Percentiles rank a stretch among this genome's conserved stretches.
phyloP scores from a whole-genome alignment of 1,284 basidiomycete species.

The Tremellales sp. region DNA sequence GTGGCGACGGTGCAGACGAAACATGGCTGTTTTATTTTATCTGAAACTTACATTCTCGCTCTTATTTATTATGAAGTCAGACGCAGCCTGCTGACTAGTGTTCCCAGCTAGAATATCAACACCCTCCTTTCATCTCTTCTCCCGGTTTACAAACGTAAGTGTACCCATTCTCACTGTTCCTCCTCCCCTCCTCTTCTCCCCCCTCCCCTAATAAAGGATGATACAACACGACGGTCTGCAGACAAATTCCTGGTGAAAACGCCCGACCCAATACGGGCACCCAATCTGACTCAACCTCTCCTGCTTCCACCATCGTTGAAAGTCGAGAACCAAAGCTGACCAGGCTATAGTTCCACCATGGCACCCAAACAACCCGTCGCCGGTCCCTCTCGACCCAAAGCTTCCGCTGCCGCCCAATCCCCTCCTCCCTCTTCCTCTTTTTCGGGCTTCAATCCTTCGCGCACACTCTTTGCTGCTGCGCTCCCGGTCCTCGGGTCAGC shows the following conservation, averaged over 20 bases:
- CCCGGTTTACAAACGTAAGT: neutral
- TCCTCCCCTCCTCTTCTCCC: constrained; percentile 2
- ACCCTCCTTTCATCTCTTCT: constrained; percentile 7
- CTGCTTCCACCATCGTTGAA: neutral
- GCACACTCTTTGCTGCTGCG: constrained; percentile 43
- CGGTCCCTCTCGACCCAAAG: constrained; percentile 41
- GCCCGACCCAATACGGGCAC: constrained; percentile 33
- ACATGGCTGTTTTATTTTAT: constrained; percentile 50
- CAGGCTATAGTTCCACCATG: constrained; percentile 18
- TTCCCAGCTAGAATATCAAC: neutral
- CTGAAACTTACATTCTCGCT: constrained; percentile 29
- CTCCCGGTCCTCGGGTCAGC: constrained; percentile 43
- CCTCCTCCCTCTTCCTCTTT: constrained; percentile 43
- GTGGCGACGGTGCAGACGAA: constrained; percentile 40
- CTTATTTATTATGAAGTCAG: constrained; percentile 3
- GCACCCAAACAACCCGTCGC: constrained; percentile 38
- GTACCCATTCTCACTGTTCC: neutral
- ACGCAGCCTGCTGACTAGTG: constrained; percentile 1
- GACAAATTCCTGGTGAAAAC: constrained; percentile 7
- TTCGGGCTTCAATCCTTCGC: constrained; percentile 44
- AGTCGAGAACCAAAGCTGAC: constrained; percentile 11
- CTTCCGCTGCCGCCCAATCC: constrained; percentile 26
- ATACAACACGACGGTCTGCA: constrained; percentile 15
- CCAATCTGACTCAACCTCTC: constrained; percentile 31
- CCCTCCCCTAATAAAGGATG: neutral